Evolutionary conservation across 1,284 basidiomycete genomes (phyloP), one percentile per base, ranked within the genome.

Genomic region (Boletus semigastroideus): DNA sequence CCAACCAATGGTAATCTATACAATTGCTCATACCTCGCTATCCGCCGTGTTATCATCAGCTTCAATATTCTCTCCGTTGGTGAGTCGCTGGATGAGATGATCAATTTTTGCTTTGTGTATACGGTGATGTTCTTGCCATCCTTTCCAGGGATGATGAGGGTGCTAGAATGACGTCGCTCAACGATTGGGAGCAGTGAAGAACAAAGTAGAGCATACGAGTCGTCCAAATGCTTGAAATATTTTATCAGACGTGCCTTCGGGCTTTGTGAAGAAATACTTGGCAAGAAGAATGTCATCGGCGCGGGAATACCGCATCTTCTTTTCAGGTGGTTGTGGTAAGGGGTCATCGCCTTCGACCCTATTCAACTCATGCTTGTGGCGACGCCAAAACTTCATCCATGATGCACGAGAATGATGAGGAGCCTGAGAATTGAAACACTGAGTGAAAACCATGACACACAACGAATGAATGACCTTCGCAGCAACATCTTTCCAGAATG

Each of bases 351-450:
- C 74, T 13, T 82, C 80, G 8, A 74, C 73, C 54, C 80, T 79
- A 43, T 86, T 76, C 19, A 90, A 71, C 59, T 92, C 90, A 60
- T 92, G 89, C 58, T 88, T 89, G 65, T 92, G 89, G 52, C 89
- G 75, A 14, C 89, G 78, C 78, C 88, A 92, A 69, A 84, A 92
- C 68, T 92, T 92, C 87, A 92, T 90, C 89, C 89, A 92, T 3
- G 89, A 91, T 45, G 90, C 89, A 25, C 88, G 83, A 22, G 90
- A 91, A 61, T 92, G 89, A 67, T 92, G 89, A 1, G 90, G 89
- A 1, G 88, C 89, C 85, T 89, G 58, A 14, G 38, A 51, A 46
- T 19, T 27, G 49, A 38, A 37, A 45, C 11, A 11, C 40, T 56
- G 16, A 58, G 47, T 14, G 4, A 17, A 12, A 37, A 20, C 10